Evolutionary conservation across 768 basidiomycete genomes (phyloP), one percentile per base, ranked within the genome.

Genomic region (Boletus speciosus): DNA sequence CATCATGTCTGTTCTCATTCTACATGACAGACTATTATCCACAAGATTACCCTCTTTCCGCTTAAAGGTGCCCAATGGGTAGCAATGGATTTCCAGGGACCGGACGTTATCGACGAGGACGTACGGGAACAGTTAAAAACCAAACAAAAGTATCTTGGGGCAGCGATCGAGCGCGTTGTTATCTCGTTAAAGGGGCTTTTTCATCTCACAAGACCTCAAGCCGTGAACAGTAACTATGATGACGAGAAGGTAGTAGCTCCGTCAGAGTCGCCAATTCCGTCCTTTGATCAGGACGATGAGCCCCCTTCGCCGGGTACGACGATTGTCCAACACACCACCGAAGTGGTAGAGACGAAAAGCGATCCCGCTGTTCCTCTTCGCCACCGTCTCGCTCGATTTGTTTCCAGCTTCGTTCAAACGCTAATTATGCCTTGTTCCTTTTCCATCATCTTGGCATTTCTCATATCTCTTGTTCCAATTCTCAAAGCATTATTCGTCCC

Each of bases 21-120:
- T 5, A 21, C 9, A 11, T 39, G 47, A 41, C 19, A 23, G 25
- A 47, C 15, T 21, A 6, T 29, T 23, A 14, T 46, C 6, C 3
- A 2, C 5, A 6, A 86, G 84, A 60, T 88, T 14, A 83, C 83
- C 0, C 72, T 89, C 15, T 89, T 88, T 62, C 82, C 86, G 0
- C 62, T 81, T 34, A 86, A 88, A 15, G 84, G 78, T 3, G 73
- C 77, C 55, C 74, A 73, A 4, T 73, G 78, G 59, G 70, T 90
- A 25, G 73, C 75, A 19, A 78, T 79, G 74, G 88, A 91, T 64
- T 90, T 80, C 57, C 72, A 71, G 14, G 86, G 85, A 0, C 82
- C 84, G 1, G 85, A 88, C 49, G 71, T 85, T 3, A 77, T 82
- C 49, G 71, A 78, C 9, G 80, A 83, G 47, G 81, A 83, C 50